These are phyloP conservation scores for Fusarium beomiforme DNA, from an alignment of 2,329 filamentous ascomycete genomes.

Conservation along the genomic window DNA sequence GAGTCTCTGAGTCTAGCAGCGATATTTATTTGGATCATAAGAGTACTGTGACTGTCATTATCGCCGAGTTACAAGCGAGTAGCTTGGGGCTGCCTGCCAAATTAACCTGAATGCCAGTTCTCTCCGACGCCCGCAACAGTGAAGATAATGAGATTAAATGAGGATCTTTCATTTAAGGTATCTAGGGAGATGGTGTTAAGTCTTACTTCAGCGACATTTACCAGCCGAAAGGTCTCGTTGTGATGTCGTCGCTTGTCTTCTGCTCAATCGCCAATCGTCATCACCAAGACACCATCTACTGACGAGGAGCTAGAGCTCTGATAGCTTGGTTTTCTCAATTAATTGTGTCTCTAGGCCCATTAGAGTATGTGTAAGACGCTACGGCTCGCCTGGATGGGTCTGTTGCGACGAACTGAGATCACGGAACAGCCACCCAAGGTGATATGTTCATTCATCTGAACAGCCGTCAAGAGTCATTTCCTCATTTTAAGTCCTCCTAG, in stretches of 20 bases:
- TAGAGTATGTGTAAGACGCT: rapidly evolving
- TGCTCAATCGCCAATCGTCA: not conserved
- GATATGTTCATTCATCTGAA: too few species aligned
- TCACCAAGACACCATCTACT: not conserved
- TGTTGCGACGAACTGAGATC: not conserved
- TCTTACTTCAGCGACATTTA: rapidly evolving
- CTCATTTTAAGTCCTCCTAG: rapidly evolving
- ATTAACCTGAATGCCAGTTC: not conserved
- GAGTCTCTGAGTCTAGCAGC: too few species aligned
- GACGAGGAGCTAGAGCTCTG: not conserved
- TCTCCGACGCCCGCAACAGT: not conserved
- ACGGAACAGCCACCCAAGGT: too few species aligned
- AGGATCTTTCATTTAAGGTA: rapidly evolving
- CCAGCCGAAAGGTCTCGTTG: rapidly evolving
- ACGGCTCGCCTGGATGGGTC: not conserved
- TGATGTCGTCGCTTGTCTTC: not conserved
- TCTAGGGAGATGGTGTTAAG: rapidly evolving
- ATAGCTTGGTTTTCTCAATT: not conserved
- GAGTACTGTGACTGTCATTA: rapidly evolving
- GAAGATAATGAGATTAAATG: not conserved
- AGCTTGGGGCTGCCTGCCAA: not conserved
- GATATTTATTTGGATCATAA: rapidly evolving
- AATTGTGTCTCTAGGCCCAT: rapidly evolving
- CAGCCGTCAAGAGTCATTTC: not conserved
- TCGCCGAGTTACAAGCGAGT: not conserved